Evolutionary conservation across 495 filamentous ascomycete genomes (phyloP).

Genomic region (Usnea hakonensis): DNA sequence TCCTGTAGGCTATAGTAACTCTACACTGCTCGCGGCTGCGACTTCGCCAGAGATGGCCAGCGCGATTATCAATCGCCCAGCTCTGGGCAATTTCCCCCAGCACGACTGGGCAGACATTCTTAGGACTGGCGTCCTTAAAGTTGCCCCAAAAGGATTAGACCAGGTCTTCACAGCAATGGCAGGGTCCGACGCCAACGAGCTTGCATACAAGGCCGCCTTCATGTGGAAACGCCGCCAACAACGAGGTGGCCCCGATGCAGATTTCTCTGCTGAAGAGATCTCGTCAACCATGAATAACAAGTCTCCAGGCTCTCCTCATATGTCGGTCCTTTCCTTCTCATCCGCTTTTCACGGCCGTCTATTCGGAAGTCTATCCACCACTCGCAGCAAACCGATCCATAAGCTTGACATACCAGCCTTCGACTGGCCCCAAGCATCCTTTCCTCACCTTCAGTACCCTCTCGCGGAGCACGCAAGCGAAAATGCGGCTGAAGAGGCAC

Average conservation of each 20-base stretch:
- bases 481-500: slow-evolving; percentile 75
- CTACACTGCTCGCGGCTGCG: slow-evolving; percentile 62
- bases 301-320: slow-evolving; percentile 67
- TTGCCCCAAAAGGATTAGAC: slow-evolving; percentile 82
- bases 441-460: slow-evolving; percentile 85
- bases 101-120: slow-evolving; percentile 82
- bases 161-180: slow-evolving; percentile 97
- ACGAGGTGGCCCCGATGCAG: slow-evolving; percentile 72
- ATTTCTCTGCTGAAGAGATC: slow-evolving; percentile 80
- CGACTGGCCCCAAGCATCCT: slow-evolving; percentile 94
- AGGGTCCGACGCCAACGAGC: slow-evolving; percentile 96
- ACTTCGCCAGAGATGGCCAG: slow-evolving; percentile 70
- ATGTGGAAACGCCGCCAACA: slow-evolving; percentile 90
- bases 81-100: slow-evolving; percentile 92
- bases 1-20: slow-evolving; percentile 95
- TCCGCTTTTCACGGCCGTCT: slow-evolving; percentile 92
- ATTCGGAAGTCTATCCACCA: slow-evolving; percentile 87
- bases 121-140: slow-evolving; percentile 77
- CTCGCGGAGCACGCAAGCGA: slow-evolving; percentile 74
- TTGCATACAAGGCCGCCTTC: slow-evolving; percentile 98
- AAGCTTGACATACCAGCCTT: slow-evolving; percentile 98
- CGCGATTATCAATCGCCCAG: slow-evolving; percentile 86
- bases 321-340: slow-evolving; percentile 92
- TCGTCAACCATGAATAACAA: slow-evolving; percentile 77
- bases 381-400: slow-evolving; percentile 93